Evolutionary conservation across 1,284 basidiomycete genomes (phyloP).

Genomic region (Tilletia setariae): DNA sequence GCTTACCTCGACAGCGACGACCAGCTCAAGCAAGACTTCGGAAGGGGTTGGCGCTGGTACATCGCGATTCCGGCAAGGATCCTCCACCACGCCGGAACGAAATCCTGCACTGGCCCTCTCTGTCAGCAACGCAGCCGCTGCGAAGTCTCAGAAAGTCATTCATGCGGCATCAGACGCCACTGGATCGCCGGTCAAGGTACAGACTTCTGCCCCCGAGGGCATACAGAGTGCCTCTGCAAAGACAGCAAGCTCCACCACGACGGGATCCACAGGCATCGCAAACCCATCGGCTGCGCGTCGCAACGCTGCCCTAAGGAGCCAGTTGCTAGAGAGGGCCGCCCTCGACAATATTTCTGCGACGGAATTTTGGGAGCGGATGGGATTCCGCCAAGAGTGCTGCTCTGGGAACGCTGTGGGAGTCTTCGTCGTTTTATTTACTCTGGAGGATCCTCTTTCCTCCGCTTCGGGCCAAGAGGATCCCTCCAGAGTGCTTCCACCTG

Average conservation of each 20-base stretch:
- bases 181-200: neutral
- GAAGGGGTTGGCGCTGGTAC: no score
- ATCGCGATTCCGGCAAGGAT: no score
- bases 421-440: slow-evolving; percentile 39
- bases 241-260: neutral
- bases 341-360: slow-evolving; percentile 42
- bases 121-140: neutral
- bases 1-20: no score
- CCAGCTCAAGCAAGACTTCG: no score
- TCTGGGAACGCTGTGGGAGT: slow-evolving; percentile 51
- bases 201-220: neutral
- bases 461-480: neutral
- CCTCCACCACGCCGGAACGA: no score
- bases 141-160: neutral
- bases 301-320: slow-evolving; percentile 5
- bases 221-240: neutral
- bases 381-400: slow-evolving; percentile 51
- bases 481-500: neutral
- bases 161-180: neutral
- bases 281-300: neutral
- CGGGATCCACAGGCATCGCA: neutral
- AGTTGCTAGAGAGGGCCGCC: slow-evolving; percentile 38
- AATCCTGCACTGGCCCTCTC: neutral
- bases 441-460: neutral
- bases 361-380: slow-evolving; percentile 53